Percentiles rank a stretch among this genome's conserved stretches.
Conservation (phyloP, 257 asterid genomes). For the Solanum appendiculatum region DNA sequence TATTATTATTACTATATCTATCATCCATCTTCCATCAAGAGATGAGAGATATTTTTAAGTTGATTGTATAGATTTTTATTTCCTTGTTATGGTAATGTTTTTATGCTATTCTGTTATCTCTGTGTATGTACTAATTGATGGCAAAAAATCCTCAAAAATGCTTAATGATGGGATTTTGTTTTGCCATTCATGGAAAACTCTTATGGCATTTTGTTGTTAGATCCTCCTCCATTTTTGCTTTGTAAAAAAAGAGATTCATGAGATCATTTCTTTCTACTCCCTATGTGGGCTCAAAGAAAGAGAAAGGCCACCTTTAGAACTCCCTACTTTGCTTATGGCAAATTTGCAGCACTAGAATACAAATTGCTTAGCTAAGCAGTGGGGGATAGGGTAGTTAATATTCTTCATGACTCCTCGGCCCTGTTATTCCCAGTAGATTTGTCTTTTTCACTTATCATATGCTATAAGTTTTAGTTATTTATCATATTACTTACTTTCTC, state of each 20-base stretch:
- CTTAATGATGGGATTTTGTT: neutral
- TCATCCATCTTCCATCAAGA: neutral
- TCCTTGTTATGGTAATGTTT: neutral
- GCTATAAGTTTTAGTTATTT: too few species aligned
- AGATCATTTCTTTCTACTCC: neutral
- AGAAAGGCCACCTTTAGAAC: neutral
- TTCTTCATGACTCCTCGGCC: neutral
- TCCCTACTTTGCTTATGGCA: neutral
- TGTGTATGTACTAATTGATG: conserved; percentile 4
- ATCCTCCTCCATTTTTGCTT: neutral
- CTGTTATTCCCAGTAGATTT: neutral
- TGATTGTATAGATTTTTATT: neutral
- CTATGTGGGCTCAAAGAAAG: neutral
- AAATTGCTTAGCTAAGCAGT: neutral
- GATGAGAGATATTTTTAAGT: neutral
- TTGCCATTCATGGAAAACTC: conserved; percentile 11
- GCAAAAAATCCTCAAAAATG: neutral
- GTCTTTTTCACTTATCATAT: neutral
- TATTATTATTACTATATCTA: neutral
- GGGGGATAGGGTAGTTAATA: neutral
- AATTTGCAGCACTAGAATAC: neutral
- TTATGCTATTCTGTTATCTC: neutral
- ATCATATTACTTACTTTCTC: too few species aligned
- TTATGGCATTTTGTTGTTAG: neutral
- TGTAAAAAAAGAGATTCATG: neutral